Percentiles rank a stretch among this genome's conserved stretches.
These are phyloP conservation scores for Epichloe coenophiala DNA, from an alignment of 2,329 filamentous ascomycete species.

Conservation along the genomic window DNA sequence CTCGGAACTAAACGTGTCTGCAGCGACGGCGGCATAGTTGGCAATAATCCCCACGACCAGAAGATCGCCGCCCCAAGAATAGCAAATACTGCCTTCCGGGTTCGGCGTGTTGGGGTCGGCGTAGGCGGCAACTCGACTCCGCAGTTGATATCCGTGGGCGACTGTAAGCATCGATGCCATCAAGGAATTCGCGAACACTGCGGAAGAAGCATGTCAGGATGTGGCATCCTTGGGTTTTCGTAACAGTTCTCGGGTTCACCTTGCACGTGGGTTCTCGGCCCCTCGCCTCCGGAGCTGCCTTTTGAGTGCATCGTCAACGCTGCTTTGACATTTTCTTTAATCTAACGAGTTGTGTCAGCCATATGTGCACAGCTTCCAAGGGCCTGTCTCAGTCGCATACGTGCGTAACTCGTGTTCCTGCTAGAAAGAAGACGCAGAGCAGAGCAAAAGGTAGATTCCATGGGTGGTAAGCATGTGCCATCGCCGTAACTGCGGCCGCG, in stretches of 20 bases:
- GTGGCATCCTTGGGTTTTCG: neutral
- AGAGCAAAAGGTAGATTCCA: slow-evolving; percentile 86
- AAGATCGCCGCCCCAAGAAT: slow-evolving; percentile 47
- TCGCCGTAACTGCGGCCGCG: slow-evolving; percentile 58
- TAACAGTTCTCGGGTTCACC: slow-evolving; percentile 24
- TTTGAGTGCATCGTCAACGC: slow-evolving; percentile 64
- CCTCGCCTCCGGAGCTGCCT: slow-evolving; percentile 65
- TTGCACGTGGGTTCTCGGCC: slow-evolving; percentile 71
- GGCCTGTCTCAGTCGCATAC: slow-evolving; percentile 26
- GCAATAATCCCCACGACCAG: slow-evolving; percentile 53
- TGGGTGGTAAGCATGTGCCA: slow-evolving; percentile 77
- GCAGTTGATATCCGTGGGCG: slow-evolving; percentile 47
- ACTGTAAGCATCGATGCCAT: slow-evolving; percentile 55
- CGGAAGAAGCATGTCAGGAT: slow-evolving; percentile 2
- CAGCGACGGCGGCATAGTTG: slow-evolving; percentile 83
- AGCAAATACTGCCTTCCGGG: slow-evolving; percentile 36
- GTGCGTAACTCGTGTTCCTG: slow-evolving; percentile 73
- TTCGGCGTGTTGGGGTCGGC: slow-evolving; percentile 17
- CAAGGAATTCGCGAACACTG: slow-evolving; percentile 73
- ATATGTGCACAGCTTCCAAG: neutral
- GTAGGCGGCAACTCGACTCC: slow-evolving; percentile 29
- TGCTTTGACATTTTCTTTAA: slow-evolving; percentile 80
- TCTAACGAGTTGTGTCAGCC: slow-evolving; percentile 26
- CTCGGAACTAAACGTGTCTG: slow-evolving; percentile 92
- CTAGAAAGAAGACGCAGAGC: slow-evolving; percentile 72